Base-by-base conservation (phyloP, 2,329 filamentous ascomycete species). In the Neophaeococcomyces aloes region DNA sequence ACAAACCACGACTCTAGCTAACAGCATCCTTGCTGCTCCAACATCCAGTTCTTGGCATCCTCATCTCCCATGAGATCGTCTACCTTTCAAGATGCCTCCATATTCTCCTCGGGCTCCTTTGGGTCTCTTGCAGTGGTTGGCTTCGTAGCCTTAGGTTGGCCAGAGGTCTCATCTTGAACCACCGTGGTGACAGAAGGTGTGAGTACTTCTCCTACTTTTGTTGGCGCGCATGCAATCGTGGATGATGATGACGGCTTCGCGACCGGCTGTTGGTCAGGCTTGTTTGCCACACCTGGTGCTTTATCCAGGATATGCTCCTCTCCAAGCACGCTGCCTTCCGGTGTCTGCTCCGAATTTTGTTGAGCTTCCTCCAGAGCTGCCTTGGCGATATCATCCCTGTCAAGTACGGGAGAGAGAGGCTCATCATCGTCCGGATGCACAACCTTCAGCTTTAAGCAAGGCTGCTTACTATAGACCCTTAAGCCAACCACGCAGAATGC, bases 401-500 rank as follows among this genome's bases (percentile, higher is more conserved):
- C 67, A 29, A 69, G 54, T n/a, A 59, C 56, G n/a, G 61, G 60
- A 45, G 65, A 61, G 2, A 52, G 51, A 2, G 29, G 44, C 17
- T 44, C 44, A 39, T 64, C 63, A 37, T 62, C 56, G 31, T 52
- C 49, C 6, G 66, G 63, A 42, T 64, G 67, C n/a, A 74, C 60
- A 7, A 77, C 72, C 49, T 71, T 65, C 14, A 79, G 66, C 2
- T 62, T 67, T 29, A 77, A 65, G 32, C 59, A 57, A 4, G 61
- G 41, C 30, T 53, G 48, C 29, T 52, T 60, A 56, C 19, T 61
- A 53, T 76, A 79, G 0, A 79, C 75, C 6, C 74, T 65, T 19
- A 79, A 57, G 0, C 76, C 76, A 5, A 79, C 67, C n/a, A 79
- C 73, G 48, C 73, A 77, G 1, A 78, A 68, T 1, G 76, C 76